Evolutionary conservation across 2,329 filamentous ascomycete species (phyloP).

Genomic region (Aspergillus fijiensis): DNA sequence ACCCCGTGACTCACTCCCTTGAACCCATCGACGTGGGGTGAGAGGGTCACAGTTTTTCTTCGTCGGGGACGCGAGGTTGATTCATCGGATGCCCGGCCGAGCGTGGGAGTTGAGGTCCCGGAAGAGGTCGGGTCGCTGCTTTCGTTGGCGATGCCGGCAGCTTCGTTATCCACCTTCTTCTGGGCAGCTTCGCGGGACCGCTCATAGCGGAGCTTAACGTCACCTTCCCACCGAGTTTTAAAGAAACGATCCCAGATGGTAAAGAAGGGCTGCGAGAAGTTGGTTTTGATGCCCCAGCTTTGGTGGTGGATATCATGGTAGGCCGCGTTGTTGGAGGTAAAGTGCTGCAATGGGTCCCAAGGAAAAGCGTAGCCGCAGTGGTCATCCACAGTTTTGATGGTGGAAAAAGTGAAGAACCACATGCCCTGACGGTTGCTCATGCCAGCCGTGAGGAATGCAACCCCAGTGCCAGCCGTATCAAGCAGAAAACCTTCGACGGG

Average conservation of each 20-base stretch:
- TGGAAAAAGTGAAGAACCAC: conserved; percentile 83
- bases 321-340: conserved; percentile 91
- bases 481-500: conserved; percentile 90
- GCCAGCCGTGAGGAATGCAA: conserved; percentile 76
- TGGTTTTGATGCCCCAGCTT: conserved; percentile 91
- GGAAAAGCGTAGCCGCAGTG: conserved; percentile 96
- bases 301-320: conserved; percentile 99
- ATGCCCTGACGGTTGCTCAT: conserved; percentile 87
- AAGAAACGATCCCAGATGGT: conserved; percentile 89
- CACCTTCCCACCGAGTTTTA: conserved; percentile 78
- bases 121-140: conserved; percentile 29
- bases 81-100: conserved; percentile 26
- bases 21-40: conserved; percentile 33
- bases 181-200: conserved; percentile 56
- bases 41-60: conserved; percentile 34
- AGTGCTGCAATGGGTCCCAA: conserved; percentile 87
- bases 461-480: conserved; percentile 81
- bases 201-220: conserved; percentile 60
- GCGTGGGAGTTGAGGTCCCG: conserved; percentile 22
- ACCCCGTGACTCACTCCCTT: conserved; percentile 40
- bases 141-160: conserved; percentile 19
- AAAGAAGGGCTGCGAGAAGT: conserved; percentile 61
- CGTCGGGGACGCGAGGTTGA: conserved; percentile 32
- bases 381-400: conserved; percentile 95
- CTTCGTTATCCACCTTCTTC: conserved; percentile 55